Evolutionary conservation across 129 eudicot genomes (phyloP), one percentile per base, ranked within the genome.

Genomic region (Erigeron canadensis): DNA sequence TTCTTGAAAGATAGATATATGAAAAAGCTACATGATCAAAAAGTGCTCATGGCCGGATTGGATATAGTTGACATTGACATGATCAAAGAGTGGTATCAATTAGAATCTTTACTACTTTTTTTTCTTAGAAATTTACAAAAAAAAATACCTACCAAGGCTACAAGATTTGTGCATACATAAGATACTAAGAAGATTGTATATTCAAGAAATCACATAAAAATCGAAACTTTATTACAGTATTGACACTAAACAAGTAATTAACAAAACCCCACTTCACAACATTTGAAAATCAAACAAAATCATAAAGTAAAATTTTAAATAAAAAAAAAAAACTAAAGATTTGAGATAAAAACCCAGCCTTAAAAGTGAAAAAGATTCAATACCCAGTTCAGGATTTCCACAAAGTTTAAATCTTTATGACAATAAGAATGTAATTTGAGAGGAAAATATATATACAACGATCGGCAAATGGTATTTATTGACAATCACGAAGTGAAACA

Each of bases 311-410:
- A n/a, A n/a, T n/a, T n/a, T n/a, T n/a, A n/a, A n/a, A n/a, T n/a
- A n/a, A 22, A 44, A 34, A 37, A 65, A 65, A 8, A 28, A 48
- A 59, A 0, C 5, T 40, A 19, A 56, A 18, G 41, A 65, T 66
- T 72, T 67, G 46, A 45, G 12, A 34, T 38, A 64, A 10, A 10
- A 23, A 73, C 75, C 74, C 81, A 16, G 71, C 39, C 48, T 59
- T 42, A 63, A 76, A 47, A 41, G 0, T 1, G 65, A 17, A 51
- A 76, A 39, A 55, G 19, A 70, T 39, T 44, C 65, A 39, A 77
- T 40, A 19, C 85, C 77, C 79, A 34, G 46, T 40, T 62, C 62
- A 50, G 42, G 41, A 54, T 76, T 62, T 55, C 77, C 80, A 38
- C 50, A 77, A 71, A 74, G 69, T 60, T 56, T 48, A 38, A 66